Evolutionary conservation across 768 basidiomycete genomes (phyloP).

Genomic region (Gelatoporia subvermispora): DNA sequence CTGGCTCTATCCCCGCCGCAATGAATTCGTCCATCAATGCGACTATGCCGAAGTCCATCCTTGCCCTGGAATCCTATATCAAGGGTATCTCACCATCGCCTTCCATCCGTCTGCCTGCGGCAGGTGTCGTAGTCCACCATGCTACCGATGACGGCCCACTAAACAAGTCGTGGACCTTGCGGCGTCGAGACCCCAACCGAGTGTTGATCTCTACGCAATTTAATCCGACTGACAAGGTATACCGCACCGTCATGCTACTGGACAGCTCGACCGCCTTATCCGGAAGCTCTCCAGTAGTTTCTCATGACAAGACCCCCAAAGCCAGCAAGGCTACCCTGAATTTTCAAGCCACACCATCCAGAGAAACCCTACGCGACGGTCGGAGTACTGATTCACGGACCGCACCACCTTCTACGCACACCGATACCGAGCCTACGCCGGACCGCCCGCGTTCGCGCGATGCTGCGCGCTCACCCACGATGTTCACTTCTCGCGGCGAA

Average conservation of each 20-base stretch:
- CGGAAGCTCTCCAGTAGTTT: slow-evolving; percentile 10
- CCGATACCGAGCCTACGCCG: slow-evolving; percentile 8
- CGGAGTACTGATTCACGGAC: neutral
- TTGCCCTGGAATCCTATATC: slow-evolving; percentile 70
- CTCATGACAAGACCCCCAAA: slow-evolving; percentile 36
- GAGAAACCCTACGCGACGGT: neutral
- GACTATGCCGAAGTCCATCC: slow-evolving; percentile 64
- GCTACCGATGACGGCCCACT: slow-evolving; percentile 44
- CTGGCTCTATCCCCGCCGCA: slow-evolving; percentile 78
- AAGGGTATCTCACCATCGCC: slow-evolving; percentile 64
- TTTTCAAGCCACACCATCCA: neutral
- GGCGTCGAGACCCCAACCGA: slow-evolving; percentile 53
- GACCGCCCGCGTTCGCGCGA: slow-evolving; percentile 32
- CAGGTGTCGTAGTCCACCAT: slow-evolving; percentile 55
- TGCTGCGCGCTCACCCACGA: slow-evolving; percentile 36
- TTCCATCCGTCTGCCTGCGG: slow-evolving; percentile 61
- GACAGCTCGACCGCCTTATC: slow-evolving; percentile 20
- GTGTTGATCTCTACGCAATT: slow-evolving; percentile 54
- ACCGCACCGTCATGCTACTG: slow-evolving; percentile 48
- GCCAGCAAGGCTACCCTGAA: neutral
- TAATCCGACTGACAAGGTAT: slow-evolving; percentile 43
- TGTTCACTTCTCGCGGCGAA: slow-evolving; percentile 60
- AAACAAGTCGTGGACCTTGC: slow-evolving; percentile 53
- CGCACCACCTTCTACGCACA: neutral
- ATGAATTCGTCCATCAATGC: slow-evolving; percentile 85